Evolutionary conservation across 1,284 basidiomycete species (phyloP).

Genomic region (Irpex sp.): DNA sequence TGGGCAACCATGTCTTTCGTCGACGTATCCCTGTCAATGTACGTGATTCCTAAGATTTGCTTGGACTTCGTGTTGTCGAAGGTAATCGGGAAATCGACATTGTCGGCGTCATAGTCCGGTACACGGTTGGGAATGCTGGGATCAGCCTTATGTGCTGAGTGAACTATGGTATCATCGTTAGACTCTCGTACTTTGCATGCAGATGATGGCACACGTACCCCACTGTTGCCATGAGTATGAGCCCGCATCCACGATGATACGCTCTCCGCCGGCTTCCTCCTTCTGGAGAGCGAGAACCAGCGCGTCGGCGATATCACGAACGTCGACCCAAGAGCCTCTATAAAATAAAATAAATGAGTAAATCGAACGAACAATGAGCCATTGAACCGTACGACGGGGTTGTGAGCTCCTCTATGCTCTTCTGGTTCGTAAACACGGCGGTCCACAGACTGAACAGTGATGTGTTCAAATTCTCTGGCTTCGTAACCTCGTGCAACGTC

Average conservation of each 20-base stretch:
- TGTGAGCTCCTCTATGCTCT: conserved; percentile 1
- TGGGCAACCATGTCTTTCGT: conserved; percentile 37
- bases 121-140: conserved; percentile 17
- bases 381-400: not conserved
- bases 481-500: conserved; percentile 9
- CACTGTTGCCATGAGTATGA: conserved; percentile 1
- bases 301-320: conserved; percentile 53
- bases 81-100: not conserved
- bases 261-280: conserved; percentile 49
- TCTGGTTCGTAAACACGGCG: not conserved
- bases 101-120: conserved; percentile 9
- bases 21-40: conserved; percentile 37
- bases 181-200: not conserved
- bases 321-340: conserved; percentile 35
- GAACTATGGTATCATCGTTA: conserved; percentile 6
- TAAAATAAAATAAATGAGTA: not conserved
- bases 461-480: conserved; percentile 11
- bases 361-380: not conserved
- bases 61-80: conserved; percentile 32
- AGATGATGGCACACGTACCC: not conserved
- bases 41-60: conserved; percentile 42
- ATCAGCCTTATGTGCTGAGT: conserved; percentile 11
- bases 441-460: not conserved
- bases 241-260: conserved; percentile 46
- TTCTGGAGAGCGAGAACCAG: conserved; percentile 53